Evolutionary conservation across 2,329 filamentous ascomycete species (phyloP).

Genomic region (Chaetomiaceae sp.): DNA sequence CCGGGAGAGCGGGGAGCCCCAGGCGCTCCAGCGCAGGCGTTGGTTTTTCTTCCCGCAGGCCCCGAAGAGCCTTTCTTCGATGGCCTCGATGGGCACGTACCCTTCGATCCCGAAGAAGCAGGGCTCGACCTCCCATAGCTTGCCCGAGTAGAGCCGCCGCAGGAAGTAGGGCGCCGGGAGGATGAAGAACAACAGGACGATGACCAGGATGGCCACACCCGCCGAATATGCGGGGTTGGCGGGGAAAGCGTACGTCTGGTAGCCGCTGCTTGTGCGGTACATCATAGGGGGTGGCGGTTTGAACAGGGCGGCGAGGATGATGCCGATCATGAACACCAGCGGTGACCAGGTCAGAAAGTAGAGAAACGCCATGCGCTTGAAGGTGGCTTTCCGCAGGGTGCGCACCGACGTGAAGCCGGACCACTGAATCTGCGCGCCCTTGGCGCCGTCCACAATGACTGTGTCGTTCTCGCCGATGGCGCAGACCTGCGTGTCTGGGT

Average conservation of each 20-base stretch:
- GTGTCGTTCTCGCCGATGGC: conserved; percentile 34
- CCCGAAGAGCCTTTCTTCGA: conserved; percentile 11
- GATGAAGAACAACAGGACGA: conserved; percentile 6
- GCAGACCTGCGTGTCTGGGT: conserved; percentile 32
- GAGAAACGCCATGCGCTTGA: neutral
- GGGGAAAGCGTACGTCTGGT: too few species aligned
- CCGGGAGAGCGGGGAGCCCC: conserved; percentile 5
- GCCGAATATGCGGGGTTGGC: conserved; percentile 22
- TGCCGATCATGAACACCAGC: conserved; percentile 4
- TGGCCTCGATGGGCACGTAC: conserved; percentile 13
- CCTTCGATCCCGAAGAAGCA: conserved; percentile 18
- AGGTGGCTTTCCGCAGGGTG: conserved; percentile 18
- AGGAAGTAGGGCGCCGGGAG: conserved; percentile 24
- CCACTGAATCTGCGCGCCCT: conserved; percentile 33
- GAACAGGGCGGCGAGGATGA: neutral
- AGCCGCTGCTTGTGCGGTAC: too few species aligned
- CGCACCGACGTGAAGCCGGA: conserved; percentile 31
- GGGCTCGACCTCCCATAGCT: conserved; percentile 12
- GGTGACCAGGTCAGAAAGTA: neutral
- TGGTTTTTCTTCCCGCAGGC: neutral
- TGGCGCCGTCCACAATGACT: conserved; percentile 33
- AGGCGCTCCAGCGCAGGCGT: conserved; percentile 12
- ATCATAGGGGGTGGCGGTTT: too few species aligned
- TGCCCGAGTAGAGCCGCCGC: conserved; percentile 13
- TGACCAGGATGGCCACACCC: conserved; percentile 28